phyloP scores from a whole-genome alignment of 202 grass and related monocot genomes.

The Setaria italica region DNA sequence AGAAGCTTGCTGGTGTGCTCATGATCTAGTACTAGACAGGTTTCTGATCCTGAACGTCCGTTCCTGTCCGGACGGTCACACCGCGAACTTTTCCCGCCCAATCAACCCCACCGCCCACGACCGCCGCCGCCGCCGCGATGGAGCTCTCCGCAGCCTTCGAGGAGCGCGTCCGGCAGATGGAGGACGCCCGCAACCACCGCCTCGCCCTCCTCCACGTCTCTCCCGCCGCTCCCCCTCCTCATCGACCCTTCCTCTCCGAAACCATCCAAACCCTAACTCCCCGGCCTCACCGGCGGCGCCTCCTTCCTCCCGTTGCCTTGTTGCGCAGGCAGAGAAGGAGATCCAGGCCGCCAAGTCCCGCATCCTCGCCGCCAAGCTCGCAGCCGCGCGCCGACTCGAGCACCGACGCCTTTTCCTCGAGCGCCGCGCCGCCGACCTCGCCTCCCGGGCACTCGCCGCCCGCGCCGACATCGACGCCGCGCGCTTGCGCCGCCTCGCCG shows the following conservation, averaged over 20 bases:
- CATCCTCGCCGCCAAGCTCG: constrained; percentile 58
- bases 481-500: constrained; percentile 41
- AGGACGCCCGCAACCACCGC: constrained; percentile 68
- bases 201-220: constrained; percentile 70
- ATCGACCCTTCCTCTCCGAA: not conserved
- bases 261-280: constrained; percentile 30
- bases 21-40: not conserved
- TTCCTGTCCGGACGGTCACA: not conserved
- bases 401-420: constrained; percentile 76
- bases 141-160: constrained; percentile 76
- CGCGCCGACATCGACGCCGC: constrained; percentile 66
- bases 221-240: not conserved
- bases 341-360: constrained; percentile 65
- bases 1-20: not conserved
- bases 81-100: constrained; percentile 30
- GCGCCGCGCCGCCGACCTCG: constrained; percentile 60
- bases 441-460: constrained; percentile 63
- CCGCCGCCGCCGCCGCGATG: constrained; percentile 23
- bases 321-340: constrained; percentile 67
- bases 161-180: constrained; percentile 82
- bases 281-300: constrained; percentile 21
- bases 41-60: not conserved
- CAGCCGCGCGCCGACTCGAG: constrained; percentile 53
- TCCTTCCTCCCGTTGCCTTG: not conserved
- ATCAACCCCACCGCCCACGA: constrained; percentile 18